phyloP scores from a whole-genome alignment of 176 grass and related monocot species.

The Metroxylon sagu region DNA sequence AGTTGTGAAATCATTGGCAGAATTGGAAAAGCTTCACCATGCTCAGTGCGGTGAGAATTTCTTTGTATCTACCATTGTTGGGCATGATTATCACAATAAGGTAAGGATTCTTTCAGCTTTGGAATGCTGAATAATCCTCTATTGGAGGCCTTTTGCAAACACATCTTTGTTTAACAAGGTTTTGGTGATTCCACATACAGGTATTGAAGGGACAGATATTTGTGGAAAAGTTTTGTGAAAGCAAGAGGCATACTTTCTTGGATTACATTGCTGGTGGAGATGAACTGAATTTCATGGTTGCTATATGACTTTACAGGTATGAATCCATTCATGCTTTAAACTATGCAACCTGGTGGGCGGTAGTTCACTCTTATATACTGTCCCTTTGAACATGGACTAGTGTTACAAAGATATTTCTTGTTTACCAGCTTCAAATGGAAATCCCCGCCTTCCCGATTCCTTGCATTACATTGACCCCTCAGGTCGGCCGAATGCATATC shows the following conservation, averaged over 20 bases:
- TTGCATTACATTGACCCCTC: slow-evolving; percentile 99
- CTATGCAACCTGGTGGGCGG: slow-evolving; percentile 4
- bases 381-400: slow-evolving; percentile 9
- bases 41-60: slow-evolving; percentile 60
- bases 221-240: slow-evolving; percentile 72
- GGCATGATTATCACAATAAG: slow-evolving; percentile 70
- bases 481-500: slow-evolving; percentile 97
- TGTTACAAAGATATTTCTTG: slow-evolving; percentile 9
- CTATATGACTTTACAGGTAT: slow-evolving; percentile 97
- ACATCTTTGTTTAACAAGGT: no score
- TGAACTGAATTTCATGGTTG: slow-evolving; percentile 92
- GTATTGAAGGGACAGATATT: slow-evolving; percentile 76
- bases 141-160: neutral
- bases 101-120: slow-evolving; percentile 42
- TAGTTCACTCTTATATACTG: neutral
- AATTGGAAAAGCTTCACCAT: slow-evolving; percentile 73
- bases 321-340: neutral
- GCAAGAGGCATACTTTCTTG: slow-evolving; percentile 71
- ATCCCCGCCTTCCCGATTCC: slow-evolving; percentile 91
- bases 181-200: slow-evolving; percentile 19
- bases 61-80: slow-evolving; percentile 50
- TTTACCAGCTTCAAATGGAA: slow-evolving; percentile 95
- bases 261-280: slow-evolving; percentile 84
- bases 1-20: slow-evolving; percentile 77
- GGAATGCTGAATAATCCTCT: slow-evolving; percentile 10